Evolutionary conservation across 2,329 filamentous ascomycete species (phyloP).

Genomic region (Aspergillus ochraceoroseus): DNA sequence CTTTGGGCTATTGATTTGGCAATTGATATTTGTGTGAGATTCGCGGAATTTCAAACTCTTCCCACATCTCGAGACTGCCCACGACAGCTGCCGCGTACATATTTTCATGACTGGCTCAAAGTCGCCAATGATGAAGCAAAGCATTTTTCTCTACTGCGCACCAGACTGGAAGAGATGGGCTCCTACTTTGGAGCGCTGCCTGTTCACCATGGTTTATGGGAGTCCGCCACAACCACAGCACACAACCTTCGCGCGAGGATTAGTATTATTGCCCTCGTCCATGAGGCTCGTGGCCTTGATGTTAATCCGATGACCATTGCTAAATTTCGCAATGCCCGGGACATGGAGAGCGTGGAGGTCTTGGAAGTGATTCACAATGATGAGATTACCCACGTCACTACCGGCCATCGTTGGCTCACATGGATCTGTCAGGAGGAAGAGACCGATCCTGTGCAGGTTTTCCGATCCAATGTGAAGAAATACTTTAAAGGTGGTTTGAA

Average conservation of each 20-base stretch:
- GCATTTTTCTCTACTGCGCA: slow-evolving; percentile 46
- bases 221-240: slow-evolving; percentile 42
- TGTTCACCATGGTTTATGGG: slow-evolving; percentile 47
- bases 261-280: slow-evolving; percentile 47
- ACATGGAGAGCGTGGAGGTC: slow-evolving; percentile 42
- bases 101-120: slow-evolving; percentile 49
- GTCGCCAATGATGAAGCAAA: slow-evolving; percentile 48
- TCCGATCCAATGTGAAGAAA: slow-evolving; percentile 42
- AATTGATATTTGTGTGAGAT: slow-evolving; percentile 47
- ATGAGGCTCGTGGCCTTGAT: slow-evolving; percentile 47
- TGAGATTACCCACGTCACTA: slow-evolving; percentile 49
- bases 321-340: slow-evolving; percentile 43
- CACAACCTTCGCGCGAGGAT: slow-evolving; percentile 46
- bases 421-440: slow-evolving; percentile 48
- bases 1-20: slow-evolving; percentile 49
- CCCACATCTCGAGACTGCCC: slow-evolving; percentile 15
- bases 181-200: slow-evolving; percentile 45
- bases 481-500: slow-evolving; percentile 43
- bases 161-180: slow-evolving; percentile 45
- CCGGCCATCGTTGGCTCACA: slow-evolving; percentile 46
- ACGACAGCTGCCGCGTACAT: slow-evolving; percentile 40
- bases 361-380: slow-evolving; percentile 47
- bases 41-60: slow-evolving; percentile 43
- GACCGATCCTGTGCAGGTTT: slow-evolving; percentile 45
- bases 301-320: slow-evolving; percentile 48